Conservation (phyloP, 2,329 filamentous ascomycete genomes). For the Rhynchosporium secalis region DNA sequence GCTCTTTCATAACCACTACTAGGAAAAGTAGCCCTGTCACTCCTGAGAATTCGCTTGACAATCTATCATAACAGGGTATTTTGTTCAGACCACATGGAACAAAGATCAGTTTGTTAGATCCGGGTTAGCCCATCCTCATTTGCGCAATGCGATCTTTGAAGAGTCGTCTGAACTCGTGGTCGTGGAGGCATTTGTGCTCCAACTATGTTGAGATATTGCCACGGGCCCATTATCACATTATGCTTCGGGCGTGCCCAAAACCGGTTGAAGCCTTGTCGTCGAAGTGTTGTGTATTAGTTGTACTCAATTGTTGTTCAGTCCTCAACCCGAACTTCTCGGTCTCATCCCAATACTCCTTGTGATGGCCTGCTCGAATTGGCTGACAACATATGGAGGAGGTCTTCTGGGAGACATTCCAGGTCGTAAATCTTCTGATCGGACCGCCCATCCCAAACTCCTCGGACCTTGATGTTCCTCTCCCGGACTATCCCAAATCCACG, state of each 20-base stretch:
- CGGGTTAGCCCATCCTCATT: neutral
- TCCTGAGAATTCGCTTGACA: neutral
- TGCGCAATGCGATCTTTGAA: neutral
- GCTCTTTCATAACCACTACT: neutral
- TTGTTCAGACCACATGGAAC: neutral
- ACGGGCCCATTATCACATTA: neutral
- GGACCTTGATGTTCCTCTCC: slow-evolving; percentile 33
- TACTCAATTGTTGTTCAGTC: neutral
- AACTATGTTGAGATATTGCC: neutral
- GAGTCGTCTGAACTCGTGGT: neutral
- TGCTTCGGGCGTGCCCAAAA: neutral
- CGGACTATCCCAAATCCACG: slow-evolving; percentile 34
- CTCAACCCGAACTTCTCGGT: slow-evolving; percentile 30
- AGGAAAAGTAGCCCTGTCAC: neutral
- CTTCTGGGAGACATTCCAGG: slow-evolving; percentile 13
- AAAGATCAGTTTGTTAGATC: neutral
- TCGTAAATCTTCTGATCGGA: slow-evolving; percentile 29
- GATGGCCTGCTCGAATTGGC: slow-evolving; percentile 33
- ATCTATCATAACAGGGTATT: neutral
- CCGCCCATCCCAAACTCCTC: slow-evolving; percentile 38
- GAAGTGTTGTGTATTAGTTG: slow-evolving; percentile 3
- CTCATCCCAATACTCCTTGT: slow-evolving; percentile 9
- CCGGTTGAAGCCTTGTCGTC: neutral
- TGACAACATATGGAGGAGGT: slow-evolving; percentile 37
- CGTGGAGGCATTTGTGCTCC: neutral